Base-by-base conservation (phyloP, 176 grass and related monocot genomes). In the Aegilops sharonensis region DNA sequence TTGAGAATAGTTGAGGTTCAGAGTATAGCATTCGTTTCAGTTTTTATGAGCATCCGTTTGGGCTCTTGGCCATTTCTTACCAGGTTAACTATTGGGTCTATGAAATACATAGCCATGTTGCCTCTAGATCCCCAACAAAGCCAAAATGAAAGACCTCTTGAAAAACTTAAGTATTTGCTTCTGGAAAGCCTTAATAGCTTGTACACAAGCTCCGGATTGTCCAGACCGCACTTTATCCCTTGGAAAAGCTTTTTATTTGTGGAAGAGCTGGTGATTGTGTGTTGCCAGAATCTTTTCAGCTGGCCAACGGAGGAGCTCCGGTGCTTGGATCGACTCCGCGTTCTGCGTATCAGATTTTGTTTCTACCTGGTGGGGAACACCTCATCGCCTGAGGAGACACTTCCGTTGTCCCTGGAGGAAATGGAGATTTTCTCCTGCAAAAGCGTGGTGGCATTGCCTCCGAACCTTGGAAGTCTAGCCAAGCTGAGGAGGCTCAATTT, bases 301-400 rank as follows among this genome's bases (percentile, higher is more conserved):
- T 87, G 78, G 85, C 85, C 85, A 11, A 0, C 20, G 0, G 59
- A 56, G 31, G 69, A 66, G 43, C n/a, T 87, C 6, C 15, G 1
- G 5, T 65, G 6, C n/a, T 66, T 87, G 30, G 15, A 9, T 56
- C 10, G 3, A 6, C 85, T 87, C 20, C 39, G 78, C 25, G 18
- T 0, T 50, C 68, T 87, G 5, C 0, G 0, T 9, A 52, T 64
- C 11, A 0, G 0, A 0, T 0, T 1, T 0, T 86, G 75, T 3
- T 0, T 0, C 4, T 81, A 64, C 0, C 29, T 81, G 6, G 78
- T 52, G 5, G 78, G 59, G 0, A 75, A 0, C 1, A 78, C 15
- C 20, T 75, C 60, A 15, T 67, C 78, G 1, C 20, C 5, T 0
- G 42, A 75, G 14, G 85, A 87, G 65, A 35, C 34, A 35, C 34